Evolutionary conservation across 352 stramenopile species (phyloP), one percentile per base, ranked within the genome.

Genomic region (Aphanomyces invadans): DNA sequence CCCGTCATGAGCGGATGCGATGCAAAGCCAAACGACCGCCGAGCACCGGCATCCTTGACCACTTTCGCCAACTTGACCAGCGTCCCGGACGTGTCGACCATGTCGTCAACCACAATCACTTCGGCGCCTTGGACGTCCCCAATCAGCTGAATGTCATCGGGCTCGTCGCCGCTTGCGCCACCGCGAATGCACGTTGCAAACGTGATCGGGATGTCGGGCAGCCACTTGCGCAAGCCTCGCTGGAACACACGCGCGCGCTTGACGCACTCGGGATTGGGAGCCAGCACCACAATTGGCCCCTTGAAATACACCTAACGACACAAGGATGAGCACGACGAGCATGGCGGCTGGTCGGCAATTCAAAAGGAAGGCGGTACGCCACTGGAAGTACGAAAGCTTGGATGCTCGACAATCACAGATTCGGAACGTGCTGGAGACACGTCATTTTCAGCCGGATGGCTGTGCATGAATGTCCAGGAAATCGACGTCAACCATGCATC

Each of bases 71-170:
- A 76, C 66, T 90, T 90, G 49, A 75, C 74, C 17, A 97, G 73
- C 31, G 87, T 95, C 62, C 79, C 76, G 46, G 74, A 88, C 64
- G 83, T 96, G 73, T 97, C 89, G 44, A 97, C 81, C 57, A 97
- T 76, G 72, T 97, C 90, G 71, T 97, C 90, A 28, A 97, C 88
- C 39, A 97, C 83, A 68, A 97, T 93, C 42, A 95, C 86, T 65
- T 97, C 88, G 29, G 81, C 80, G 26, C 86, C 89, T 29, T 90
- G 80, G 21, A 97, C 80, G 45, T 97, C 86, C 19, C 89, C 89
- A 19, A 97, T 81, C 55, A 97, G 90, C 57, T 95, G 83, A 1
- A 83, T 78, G n/a, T 73, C 71, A 25, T 68, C 51, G 44, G 62
- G 67, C 29, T 64, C 48, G 57, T 89, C 79, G 23, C 77, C 77